Evolutionary conservation across 208 protist genomes (phyloP), one percentile per base, ranked within the genome.

Genomic region (Lotmaria passim): DNA sequence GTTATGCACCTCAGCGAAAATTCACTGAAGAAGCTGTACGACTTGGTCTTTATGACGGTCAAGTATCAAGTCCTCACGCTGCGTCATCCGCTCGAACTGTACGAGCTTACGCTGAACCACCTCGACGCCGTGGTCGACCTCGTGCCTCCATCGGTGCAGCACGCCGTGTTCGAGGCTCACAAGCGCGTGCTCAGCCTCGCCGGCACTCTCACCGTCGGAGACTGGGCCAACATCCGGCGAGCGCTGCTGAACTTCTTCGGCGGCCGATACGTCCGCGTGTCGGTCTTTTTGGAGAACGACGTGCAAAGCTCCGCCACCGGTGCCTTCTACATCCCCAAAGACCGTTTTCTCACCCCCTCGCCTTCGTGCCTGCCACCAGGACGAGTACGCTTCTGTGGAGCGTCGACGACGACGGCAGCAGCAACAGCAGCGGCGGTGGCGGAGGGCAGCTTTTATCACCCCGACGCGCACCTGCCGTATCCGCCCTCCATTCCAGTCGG

Each of bases 11-110:
- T 98, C 11, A 91, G 80, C 53, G 78, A 86, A 15, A 80, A 82
- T 51, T 94, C 84, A 4, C 94, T 97, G 89, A 82, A 86, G 11
- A 98, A 97, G 82, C 78, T 98, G 12, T 98, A 91, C 77, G 96
- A 98, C 47, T 76, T 98, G 7, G 96, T 98, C 78, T 83, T 78
- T 28, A 97, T 97, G 91, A 89, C 83, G n/a, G 71, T 97, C 34
- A 98, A 98, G 78, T 94, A 97, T 39, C 90, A 97, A 66, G 14
- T 97, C 23, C 53, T 94, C 36, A 78, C 78, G 0, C 71, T 91
- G 58, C 75, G 78, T 15, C 88, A 96, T 48, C 93, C 96, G 2
- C 50, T 83, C 24, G 94, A 98, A 67, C 52, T 98, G 46, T 46
- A 96, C 8, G 88, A 93, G 64, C 71, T 92, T 33, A 98, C 93